These are phyloP conservation scores for Boletus eberwhitei DNA, from an alignment of 768 basidiomycete genomes.

Conservation along the genomic window DNA sequence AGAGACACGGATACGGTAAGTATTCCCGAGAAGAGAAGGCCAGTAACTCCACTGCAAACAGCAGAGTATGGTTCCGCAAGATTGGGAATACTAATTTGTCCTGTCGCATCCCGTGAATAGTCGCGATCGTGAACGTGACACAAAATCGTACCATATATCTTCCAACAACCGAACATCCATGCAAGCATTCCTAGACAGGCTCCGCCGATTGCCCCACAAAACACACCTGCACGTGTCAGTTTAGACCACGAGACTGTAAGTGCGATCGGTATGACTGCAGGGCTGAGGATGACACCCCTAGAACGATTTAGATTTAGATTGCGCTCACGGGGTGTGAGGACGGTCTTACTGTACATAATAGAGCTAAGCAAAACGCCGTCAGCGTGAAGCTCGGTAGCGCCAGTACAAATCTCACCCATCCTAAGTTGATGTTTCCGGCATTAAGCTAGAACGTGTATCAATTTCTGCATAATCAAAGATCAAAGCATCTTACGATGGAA, in stretches of 20 bases:
- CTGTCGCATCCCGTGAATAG: constrained; percentile 13
- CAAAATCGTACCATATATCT: constrained; percentile 39
- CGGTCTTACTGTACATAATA: constrained; percentile 43
- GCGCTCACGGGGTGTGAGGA: background rate
- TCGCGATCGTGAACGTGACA: background rate
- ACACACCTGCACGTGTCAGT: constrained; percentile 38
- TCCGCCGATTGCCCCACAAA: constrained; percentile 40
- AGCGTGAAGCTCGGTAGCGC: background rate
- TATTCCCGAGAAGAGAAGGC: constrained; percentile 37
- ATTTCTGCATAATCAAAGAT: background rate
- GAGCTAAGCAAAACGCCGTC: constrained; percentile 22
- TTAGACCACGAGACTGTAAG: constrained; percentile 48
- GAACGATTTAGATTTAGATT: background rate
- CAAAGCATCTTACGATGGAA: constrained; percentile 27
- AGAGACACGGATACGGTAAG: constrained; percentile 36
- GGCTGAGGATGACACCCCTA: constrained; percentile 48
- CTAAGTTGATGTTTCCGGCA: constrained; percentile 43
- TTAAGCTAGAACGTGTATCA: constrained; percentile 33
- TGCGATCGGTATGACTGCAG: constrained; percentile 49
- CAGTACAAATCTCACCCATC: constrained; percentile 36
- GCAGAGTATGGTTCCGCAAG: constrained; percentile 40
- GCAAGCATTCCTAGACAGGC: constrained; percentile 43
- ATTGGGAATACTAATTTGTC: constrained; percentile 35
- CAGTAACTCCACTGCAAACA: constrained; percentile 37
- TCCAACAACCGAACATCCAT: constrained; percentile 52